phyloP scores from a whole-genome alignment of 1,284 basidiomycete genomes.

The Exobasidium cylindrosporum region DNA sequence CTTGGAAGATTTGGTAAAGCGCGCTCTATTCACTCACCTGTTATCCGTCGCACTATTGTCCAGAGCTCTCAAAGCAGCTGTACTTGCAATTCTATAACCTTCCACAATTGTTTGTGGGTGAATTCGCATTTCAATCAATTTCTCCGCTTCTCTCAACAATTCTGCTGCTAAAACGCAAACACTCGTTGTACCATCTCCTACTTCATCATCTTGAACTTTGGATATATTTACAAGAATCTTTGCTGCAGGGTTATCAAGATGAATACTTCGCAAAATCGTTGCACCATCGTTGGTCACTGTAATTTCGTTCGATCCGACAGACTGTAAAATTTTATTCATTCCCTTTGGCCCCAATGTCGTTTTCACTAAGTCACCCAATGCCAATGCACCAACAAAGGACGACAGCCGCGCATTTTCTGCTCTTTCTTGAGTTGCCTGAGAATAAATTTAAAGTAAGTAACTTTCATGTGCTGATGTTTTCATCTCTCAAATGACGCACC shows the following conservation, averaged over 20 bases:
- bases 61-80: constrained; percentile 78
- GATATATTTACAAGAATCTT: constrained; percentile 99
- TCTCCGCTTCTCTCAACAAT: constrained; percentile 90
- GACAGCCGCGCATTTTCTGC: constrained; percentile 97
- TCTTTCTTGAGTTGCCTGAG: constrained; percentile 88
- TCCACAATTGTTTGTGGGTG: constrained; percentile 99
- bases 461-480: not conserved
- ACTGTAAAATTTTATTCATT: constrained; percentile 94
- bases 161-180: constrained; percentile 93
- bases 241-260: constrained; percentile 95
- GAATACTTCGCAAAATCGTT: constrained; percentile 94
- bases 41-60: constrained; percentile 79
- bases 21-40: constrained; percentile 62
- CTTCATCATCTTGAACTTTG: constrained; percentile 99
- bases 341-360: constrained; percentile 94
- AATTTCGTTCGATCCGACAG: constrained; percentile 83
- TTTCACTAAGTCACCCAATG: constrained; percentile 95
- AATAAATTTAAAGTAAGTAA: not conserved
- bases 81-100: constrained; percentile 88
- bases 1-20: too few species aligned
- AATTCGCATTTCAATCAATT: constrained; percentile 80
- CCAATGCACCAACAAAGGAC: constrained; percentile 94
- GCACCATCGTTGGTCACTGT: constrained; percentile 99
- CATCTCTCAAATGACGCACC: constrained; percentile 14
- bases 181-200: constrained; percentile 93